Evolutionary conservation across 2,329 filamentous ascomycete genomes (phyloP).

Genomic region (Fusarium cyanostomum): DNA sequence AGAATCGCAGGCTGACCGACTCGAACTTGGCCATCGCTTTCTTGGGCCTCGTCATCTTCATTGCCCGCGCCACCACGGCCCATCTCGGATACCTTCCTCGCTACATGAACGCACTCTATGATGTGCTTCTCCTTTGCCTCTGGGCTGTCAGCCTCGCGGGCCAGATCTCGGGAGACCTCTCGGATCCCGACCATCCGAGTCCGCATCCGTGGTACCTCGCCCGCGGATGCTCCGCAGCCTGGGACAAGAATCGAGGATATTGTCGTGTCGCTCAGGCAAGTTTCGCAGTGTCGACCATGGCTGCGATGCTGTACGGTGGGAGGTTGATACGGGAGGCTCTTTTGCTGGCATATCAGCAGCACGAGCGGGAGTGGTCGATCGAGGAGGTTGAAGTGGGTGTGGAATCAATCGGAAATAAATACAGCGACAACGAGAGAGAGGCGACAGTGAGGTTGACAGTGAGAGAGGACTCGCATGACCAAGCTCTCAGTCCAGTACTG

Average conservation of each 20-base stretch:
- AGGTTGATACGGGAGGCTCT: slow-evolving; percentile 25
- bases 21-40: slow-evolving; percentile 45
- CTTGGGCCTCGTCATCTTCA: slow-evolving; percentile 43
- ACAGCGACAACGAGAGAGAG: slow-evolving; percentile 12
- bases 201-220: slow-evolving; percentile 42
- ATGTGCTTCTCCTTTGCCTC: slow-evolving; percentile 39
- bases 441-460: background rate
- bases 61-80: slow-evolving; percentile 38
- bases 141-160: slow-evolving; percentile 41
- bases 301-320: slow-evolving; percentile 26
- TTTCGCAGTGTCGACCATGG: slow-evolving; percentile 33
- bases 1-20: slow-evolving; percentile 35
- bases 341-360: slow-evolving; percentile 12
- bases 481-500: slow-evolving; percentile 45
- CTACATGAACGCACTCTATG: slow-evolving; percentile 43
- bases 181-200: slow-evolving; percentile 39
- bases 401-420: slow-evolving; percentile 7
- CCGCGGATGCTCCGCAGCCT: slow-evolving; percentile 32
- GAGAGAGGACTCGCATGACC: background rate
- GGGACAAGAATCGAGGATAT: slow-evolving; percentile 16
- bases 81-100: slow-evolving; percentile 37
- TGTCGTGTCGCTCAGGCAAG: slow-evolving; percentile 39
- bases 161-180: slow-evolving; percentile 39
- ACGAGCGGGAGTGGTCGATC: background rate
- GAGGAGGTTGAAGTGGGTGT: background rate